Evolutionary conservation across 768 basidiomycete species (phyloP).

Genomic region (Hericium erinaceus): DNA sequence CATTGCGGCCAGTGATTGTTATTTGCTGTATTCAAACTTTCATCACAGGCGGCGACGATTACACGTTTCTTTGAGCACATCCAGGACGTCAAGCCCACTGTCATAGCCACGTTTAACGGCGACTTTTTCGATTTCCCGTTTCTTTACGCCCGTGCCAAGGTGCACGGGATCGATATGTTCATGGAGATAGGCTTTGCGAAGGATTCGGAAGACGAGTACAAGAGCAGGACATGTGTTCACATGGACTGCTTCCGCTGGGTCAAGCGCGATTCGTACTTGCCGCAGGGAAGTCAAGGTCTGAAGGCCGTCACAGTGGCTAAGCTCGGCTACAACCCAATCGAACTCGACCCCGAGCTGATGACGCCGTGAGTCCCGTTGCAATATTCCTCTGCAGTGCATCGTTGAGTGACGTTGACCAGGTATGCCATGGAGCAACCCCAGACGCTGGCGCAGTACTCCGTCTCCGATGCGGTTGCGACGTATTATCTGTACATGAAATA

Average conservation of each 20-base stretch:
- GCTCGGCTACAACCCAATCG: conserved; percentile 92
- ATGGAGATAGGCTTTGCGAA: conserved; percentile 87
- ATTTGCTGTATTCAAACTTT: neutral
- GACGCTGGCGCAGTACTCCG: conserved; percentile 91
- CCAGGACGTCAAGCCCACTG: conserved; percentile 87
- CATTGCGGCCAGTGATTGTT: neutral
- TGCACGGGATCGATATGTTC: conserved; percentile 94
- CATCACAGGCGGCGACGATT: conserved; percentile 65
- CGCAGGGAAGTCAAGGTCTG: conserved; percentile 96
- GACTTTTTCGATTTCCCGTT: conserved; percentile 99
- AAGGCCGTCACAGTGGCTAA: conserved; percentile 97
- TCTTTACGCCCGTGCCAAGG: conserved; percentile 73
- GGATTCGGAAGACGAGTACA: conserved; percentile 92
- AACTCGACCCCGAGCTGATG: conserved; percentile 97
- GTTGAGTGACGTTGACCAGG: conserved; percentile 31
- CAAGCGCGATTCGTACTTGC: conserved; percentile 95
- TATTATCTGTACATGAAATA: conserved; percentile 99
- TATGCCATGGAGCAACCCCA: conserved; percentile 97
- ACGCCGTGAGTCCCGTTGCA: conserved; percentile 63
- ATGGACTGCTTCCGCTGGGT: conserved; percentile 99
- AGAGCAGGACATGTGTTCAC: conserved; percentile 84
- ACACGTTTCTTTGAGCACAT: conserved; percentile 90
- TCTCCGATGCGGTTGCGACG: conserved; percentile 99
- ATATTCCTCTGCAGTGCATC: neutral
- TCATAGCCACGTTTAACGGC: conserved; percentile 97